Base-by-base conservation (phyloP, 2,329 filamentous ascomycete species). In the Epichloe elymi region DNA sequence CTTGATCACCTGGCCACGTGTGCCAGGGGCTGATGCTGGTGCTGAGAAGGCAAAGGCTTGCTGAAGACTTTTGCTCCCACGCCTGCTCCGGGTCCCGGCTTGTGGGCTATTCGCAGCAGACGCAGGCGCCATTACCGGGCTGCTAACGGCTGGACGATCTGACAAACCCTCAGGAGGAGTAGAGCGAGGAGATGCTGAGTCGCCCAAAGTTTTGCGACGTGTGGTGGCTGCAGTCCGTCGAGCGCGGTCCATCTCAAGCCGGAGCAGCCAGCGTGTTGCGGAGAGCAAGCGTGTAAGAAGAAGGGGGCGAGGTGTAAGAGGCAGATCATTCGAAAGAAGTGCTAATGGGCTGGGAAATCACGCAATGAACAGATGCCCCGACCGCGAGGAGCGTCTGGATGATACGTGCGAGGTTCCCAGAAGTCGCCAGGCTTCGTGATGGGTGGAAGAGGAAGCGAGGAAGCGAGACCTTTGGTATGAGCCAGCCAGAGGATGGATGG, bases 11-110 rank as follows among this genome's bases (percentile, higher is more conserved):
- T 58, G 54, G 51, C 57, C 55, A 46, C 65, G 62, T 36, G 48
- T 51, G 51, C 53, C 59, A 40, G 59, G 57, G 23, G 57, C 59
- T 19, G 45, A 6, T 30, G 26, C 26, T 11, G 67, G 62, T 19
- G 67, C 63, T 19, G 69, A 67, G 50, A 69, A 67, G 53, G 65
- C 64, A 49, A 67, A 62, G n/a, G 65, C 58, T 52, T 65, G 63
- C 41, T 67, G 63, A 46, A 67, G 59, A 47, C 61, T 56, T 58
- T 65, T 67, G 57, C 61, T 67, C 48, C 60, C 59, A 50, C 65
- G 65, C 46, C 65, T 61, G 54, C 55, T 60, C 48, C 58, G 60
- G 49, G 59, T 57, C 42, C 59, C 60, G 41, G 60, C 57, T 50
- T 64, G 65, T 44, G 65, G 64, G 48, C 62, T 51, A 38, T 43